A percentile compares a stretch with the other conserved stretches of the same genome.
Conservation (phyloP, 805 yeast genomes). For the Candida alai region DNA sequence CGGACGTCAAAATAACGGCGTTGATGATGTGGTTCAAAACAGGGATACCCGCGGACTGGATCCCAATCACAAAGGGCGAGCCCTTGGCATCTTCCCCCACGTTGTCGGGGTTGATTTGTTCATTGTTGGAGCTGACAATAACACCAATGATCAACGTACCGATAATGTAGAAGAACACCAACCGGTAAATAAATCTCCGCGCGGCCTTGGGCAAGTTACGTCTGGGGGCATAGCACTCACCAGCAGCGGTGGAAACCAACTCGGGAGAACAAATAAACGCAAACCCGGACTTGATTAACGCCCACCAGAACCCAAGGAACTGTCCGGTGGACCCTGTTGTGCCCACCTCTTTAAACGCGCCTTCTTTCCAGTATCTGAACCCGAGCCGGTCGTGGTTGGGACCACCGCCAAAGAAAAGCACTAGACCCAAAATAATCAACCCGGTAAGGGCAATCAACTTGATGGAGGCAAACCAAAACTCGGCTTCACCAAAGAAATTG, state of each 20-base stretch:
- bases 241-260: slow-evolving; percentile 68
- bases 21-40: slow-evolving; percentile 60
- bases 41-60: slow-evolving; percentile 54
- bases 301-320: slow-evolving; percentile 62
- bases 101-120: too few relatives aligned
- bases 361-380: slow-evolving; percentile 40
- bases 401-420: slow-evolving; percentile 36
- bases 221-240: slow-evolving; percentile 33
- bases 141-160: slow-evolving; percentile 41
- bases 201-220: slow-evolving; percentile 53
- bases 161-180: slow-evolving; percentile 36
- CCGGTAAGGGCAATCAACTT: slow-evolving; percentile 30
- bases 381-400: slow-evolving; percentile 41
- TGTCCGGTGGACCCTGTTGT: slow-evolving; percentile 54
- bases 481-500: slow-evolving; percentile 33
- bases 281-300: slow-evolving; percentile 60
- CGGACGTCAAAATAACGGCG: slow-evolving; percentile 58
- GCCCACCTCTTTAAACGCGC: slow-evolving; percentile 42
- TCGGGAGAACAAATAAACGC: slow-evolving; percentile 65
- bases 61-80: slow-evolving; percentile 65
- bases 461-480: slow-evolving; percentile 31
- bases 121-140: slow-evolving; percentile 28
- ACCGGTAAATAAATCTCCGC: slow-evolving; percentile 51
- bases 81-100: slow-evolving; percentile 47
- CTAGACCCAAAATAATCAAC: slow-evolving; percentile 30